Evolutionary conservation across 202 grass and related monocot genomes (phyloP).

Genomic region (Zizania palustris): DNA sequence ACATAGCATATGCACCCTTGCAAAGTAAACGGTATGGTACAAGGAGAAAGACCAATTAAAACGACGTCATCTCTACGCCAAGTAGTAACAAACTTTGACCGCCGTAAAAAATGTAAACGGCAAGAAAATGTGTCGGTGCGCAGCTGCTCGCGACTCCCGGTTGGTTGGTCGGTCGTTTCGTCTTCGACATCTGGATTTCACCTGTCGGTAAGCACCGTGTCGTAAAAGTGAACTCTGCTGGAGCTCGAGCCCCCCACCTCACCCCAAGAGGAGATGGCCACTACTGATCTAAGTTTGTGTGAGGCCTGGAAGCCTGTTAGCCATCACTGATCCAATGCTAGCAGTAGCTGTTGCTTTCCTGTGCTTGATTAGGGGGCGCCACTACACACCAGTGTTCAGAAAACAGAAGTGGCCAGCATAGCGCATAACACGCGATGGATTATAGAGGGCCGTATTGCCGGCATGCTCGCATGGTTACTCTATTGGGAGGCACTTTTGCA

Average conservation of each 20-base stretch:
- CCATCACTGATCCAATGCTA: background rate
- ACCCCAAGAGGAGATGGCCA: background rate
- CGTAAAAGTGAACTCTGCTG: slow-evolving; percentile 17
- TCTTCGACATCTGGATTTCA: background rate
- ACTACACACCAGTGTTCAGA: background rate
- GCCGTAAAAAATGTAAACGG: slow-evolving; percentile 18
- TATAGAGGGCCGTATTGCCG: no score
- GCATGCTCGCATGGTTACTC: no score
- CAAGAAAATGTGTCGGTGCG: slow-evolving; percentile 29
- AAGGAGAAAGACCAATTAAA: no score
- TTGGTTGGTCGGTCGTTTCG: background rate
- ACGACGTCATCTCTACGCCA: background rate
- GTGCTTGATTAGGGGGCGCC: background rate
- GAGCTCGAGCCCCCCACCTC: background rate
- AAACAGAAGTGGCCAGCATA: background rate
- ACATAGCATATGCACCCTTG: no score
- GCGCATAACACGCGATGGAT: no score
- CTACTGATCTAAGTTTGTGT: slow-evolving; percentile 13
- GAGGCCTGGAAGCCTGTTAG: background rate
- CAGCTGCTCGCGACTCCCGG: background rate
- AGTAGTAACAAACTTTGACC: background rate
- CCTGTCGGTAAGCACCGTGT: background rate
- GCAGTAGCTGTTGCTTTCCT: background rate
- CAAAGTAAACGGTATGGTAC: no score
- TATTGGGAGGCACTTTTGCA: background rate